phyloP scores from a whole-genome alignment of 371 early-diverging fungal species.

The Sporodiniella umbellata region DNA sequence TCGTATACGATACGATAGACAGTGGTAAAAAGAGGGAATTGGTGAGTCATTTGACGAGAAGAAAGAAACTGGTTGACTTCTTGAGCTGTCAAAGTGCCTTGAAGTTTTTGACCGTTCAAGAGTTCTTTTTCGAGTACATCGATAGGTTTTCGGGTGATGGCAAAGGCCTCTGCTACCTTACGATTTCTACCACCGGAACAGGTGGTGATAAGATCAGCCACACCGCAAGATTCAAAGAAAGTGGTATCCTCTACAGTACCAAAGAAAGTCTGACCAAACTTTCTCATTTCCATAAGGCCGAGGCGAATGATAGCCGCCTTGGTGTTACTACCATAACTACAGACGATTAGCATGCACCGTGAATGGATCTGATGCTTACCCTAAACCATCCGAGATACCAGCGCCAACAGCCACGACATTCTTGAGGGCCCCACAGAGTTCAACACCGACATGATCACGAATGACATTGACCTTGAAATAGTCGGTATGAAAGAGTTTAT shows the following conservation, averaged over 20 bases:
- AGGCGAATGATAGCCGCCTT: conserved; percentile 97
- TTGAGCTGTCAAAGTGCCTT: conserved; percentile 92
- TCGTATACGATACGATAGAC: conserved; percentile 91
- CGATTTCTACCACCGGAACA: conserved; percentile 97
- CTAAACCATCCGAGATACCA: conserved; percentile 89
- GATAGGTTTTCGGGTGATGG: conserved; percentile 85
- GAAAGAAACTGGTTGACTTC: conserved; percentile 85
- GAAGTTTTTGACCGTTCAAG: conserved; percentile 97
- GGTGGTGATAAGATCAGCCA: conserved; percentile 93
- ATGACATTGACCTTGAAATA: conserved; percentile 87
- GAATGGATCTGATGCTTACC: conserved; percentile 23
- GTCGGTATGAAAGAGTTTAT: conserved; percentile 82
- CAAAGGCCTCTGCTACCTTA: conserved; percentile 89
- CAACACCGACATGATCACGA: conserved; percentile 90
- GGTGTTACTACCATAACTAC: conserved; percentile 87
- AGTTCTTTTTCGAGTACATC: conserved; percentile 86
- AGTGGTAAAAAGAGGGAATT: conserved; percentile 87
- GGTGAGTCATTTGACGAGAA: conserved; percentile 55
- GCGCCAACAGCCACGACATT: conserved; percentile 98
- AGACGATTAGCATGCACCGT: conserved; percentile 33
- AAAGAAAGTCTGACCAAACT: conserved; percentile 84
- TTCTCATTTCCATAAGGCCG: conserved; percentile 96
- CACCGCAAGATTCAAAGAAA: conserved; percentile 98
- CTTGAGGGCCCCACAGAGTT: conserved; percentile 98
- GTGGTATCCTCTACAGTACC: conserved; percentile 78